Percentiles rank a stretch among this genome's conserved stretches.
These are phyloP conservation scores for Reticulascus tulasneorum DNA, from an alignment of 2,329 filamentous ascomycete species.

Conservation along the genomic window DNA sequence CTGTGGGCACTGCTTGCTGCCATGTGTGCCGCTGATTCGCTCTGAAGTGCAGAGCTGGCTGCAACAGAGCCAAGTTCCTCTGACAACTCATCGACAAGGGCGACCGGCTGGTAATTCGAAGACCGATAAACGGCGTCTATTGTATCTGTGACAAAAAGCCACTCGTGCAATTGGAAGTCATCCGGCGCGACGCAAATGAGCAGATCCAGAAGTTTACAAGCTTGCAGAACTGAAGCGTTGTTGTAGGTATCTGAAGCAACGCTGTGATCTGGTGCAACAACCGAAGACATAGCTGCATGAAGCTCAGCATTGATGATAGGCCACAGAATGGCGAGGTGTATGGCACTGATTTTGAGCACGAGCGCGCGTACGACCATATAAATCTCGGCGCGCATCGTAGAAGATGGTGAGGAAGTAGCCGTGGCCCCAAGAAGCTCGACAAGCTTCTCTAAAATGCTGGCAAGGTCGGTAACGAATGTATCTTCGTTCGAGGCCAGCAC, in stretches of 20 bases:
- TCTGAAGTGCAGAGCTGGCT: constrained; percentile 25
- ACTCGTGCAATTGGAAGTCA: constrained; percentile 97
- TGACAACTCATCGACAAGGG: constrained; percentile 79
- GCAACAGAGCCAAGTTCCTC: constrained; percentile 61
- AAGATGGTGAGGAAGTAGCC: constrained; percentile 85
- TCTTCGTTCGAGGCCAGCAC: constrained; percentile 75
- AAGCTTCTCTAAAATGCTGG: constrained; percentile 72
- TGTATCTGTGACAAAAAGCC: constrained; percentile 95
- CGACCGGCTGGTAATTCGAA: constrained; percentile 62
- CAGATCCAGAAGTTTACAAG: constrained; percentile 87
- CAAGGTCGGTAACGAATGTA: constrained; percentile 73
- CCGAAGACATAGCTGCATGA: constrained; percentile 71
- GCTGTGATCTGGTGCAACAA: constrained; percentile 64
- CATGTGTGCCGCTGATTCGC: constrained; percentile 33
- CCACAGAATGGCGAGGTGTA: constrained; percentile 84
- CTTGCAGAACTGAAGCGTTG: constrained; percentile 75
- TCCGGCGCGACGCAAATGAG: constrained; percentile 85
- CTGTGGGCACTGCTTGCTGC: constrained; percentile 32
- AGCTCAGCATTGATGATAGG: constrained; percentile 85
- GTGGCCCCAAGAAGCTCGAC: constrained; percentile 84
- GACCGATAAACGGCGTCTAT: constrained; percentile 92
- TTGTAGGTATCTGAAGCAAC: constrained; percentile 67
- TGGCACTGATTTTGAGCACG: constrained; percentile 70
- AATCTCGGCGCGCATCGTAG: constrained; percentile 80
- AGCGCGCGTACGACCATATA: constrained; percentile 85